Percentiles rank a stretch among this genome's conserved stretches.
Evolutionary conservation across 352 stramenopile genomes (phyloP).

Genomic region (Phytopythium oedochilum): DNA sequence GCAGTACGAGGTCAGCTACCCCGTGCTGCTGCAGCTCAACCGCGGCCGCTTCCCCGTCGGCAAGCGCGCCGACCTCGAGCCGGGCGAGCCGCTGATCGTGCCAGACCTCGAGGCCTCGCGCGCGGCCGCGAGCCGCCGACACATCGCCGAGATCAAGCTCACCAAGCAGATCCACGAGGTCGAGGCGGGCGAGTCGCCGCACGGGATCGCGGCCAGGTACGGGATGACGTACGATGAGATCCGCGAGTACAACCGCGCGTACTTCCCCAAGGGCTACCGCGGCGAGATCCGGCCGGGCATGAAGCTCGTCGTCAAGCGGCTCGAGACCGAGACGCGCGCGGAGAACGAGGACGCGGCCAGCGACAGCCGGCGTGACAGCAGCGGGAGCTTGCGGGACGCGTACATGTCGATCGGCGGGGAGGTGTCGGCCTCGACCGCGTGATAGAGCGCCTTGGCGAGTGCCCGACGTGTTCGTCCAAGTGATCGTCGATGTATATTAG

Average conservation of each 20-base stretch:
- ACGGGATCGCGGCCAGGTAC: slow-evolving; percentile 53
- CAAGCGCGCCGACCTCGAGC: slow-evolving; percentile 48
- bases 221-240: slow-evolving; percentile 84
- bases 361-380: slow-evolving; percentile 22
- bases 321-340: slow-evolving; percentile 8
- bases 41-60: slow-evolving; percentile 63
- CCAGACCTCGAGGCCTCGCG: slow-evolving; percentile 54
- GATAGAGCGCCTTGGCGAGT: slow-evolving; percentile 4
- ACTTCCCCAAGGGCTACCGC: slow-evolving; percentile 84
- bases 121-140: slow-evolving; percentile 45
- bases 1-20: slow-evolving; percentile 62
- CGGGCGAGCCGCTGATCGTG: slow-evolving; percentile 70
- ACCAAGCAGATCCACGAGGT: slow-evolving; percentile 87
- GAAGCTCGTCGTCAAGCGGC: slow-evolving; percentile 80
- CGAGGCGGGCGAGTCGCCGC: slow-evolving; percentile 64
- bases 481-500: neutral
- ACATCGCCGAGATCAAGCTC: slow-evolving; percentile 77
- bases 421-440: slow-evolving; percentile 14
- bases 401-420: slow-evolving; percentile 6
- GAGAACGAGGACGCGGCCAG: slow-evolving; percentile 12
- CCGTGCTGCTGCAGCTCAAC: slow-evolving; percentile 74
- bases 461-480: slow-evolving; percentile 3
- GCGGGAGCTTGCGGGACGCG: slow-evolving; percentile 10
- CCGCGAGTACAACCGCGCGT: slow-evolving; percentile 80
- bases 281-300: slow-evolving; percentile 71